Evolutionary conservation across 2,329 filamentous ascomycete genomes (phyloP).

Genomic region (Alternaria tenuissima): DNA sequence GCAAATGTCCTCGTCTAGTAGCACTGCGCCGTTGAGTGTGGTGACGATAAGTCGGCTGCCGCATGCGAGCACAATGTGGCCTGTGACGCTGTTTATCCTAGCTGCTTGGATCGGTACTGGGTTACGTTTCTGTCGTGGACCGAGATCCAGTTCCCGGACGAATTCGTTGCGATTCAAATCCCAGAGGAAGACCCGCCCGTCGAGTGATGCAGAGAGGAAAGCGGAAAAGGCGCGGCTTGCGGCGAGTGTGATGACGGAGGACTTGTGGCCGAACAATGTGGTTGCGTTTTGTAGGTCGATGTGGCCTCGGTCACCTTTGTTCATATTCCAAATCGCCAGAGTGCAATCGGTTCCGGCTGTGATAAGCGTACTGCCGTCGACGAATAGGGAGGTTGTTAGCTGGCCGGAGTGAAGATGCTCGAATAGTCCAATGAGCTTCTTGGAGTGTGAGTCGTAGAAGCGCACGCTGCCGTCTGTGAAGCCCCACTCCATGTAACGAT

Average conservation of each 20-base stretch:
- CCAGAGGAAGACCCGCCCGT: slow-evolving; percentile 89
- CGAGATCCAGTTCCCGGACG: slow-evolving; percentile 72
- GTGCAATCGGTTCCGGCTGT: slow-evolving; percentile 94
- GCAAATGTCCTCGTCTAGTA: slow-evolving; percentile 85
- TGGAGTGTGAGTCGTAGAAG: slow-evolving; percentile 85
- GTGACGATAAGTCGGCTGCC: slow-evolving; percentile 79
- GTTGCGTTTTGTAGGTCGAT: slow-evolving; percentile 82
- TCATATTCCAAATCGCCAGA: slow-evolving; percentile 82
- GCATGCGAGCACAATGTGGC: slow-evolving; percentile 86
- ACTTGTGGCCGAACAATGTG: slow-evolving; percentile 89
- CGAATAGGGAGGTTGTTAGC: slow-evolving; percentile 82
- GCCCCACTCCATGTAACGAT: slow-evolving; percentile 95
- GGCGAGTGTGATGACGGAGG: slow-evolving; percentile 80
- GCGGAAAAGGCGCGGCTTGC: slow-evolving; percentile 89
- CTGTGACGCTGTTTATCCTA: slow-evolving; percentile 87
- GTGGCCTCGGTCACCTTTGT: slow-evolving; percentile 64
- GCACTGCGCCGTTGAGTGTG: slow-evolving; percentile 83
- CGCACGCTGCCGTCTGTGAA: slow-evolving; percentile 92
- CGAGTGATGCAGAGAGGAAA: slow-evolving; percentile 80
- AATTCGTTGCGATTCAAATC: slow-evolving; percentile 91
- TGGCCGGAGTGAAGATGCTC: slow-evolving; percentile 95
- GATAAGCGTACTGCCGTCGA: slow-evolving; percentile 88
- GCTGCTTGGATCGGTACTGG: slow-evolving; percentile 69
- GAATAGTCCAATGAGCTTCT: slow-evolving; percentile 84
- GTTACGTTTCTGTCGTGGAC: slow-evolving; percentile 31